Percentiles rank a stretch among this genome's conserved stretches.
Conservation (phyloP, 2,329 filamentous ascomycete species). For the Lecanoromycetidae sp. region DNA sequence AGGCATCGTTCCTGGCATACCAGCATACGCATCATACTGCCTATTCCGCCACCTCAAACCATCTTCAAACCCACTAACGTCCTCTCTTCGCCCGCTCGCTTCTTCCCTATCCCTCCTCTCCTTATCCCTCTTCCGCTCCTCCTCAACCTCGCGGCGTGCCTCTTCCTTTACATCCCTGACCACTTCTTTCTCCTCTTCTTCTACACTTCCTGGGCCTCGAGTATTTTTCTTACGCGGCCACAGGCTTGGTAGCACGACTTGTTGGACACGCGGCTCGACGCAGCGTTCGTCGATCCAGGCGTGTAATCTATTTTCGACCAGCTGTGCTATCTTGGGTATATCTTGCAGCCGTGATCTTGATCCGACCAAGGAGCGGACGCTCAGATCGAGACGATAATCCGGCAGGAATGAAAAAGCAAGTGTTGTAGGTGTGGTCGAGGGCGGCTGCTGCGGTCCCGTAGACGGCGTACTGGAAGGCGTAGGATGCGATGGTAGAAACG, state of each 20-base stretch:
- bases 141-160: conserved; percentile 22
- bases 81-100: conserved; percentile 18
- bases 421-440: conserved; percentile 58
- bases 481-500: conserved; percentile 61
- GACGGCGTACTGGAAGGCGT: conserved; percentile 25
- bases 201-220: conserved; percentile 25
- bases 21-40: conserved; percentile 25
- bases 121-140: conserved; percentile 21
- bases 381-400: conserved; percentile 54
- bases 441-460: conserved; percentile 20
- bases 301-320: conserved; percentile 52
- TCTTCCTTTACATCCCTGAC: conserved; percentile 36
- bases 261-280: conserved; percentile 53
- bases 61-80: conserved; percentile 17
- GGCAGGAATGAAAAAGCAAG: conserved; percentile 78
- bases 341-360: conserved; percentile 51
- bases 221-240: conserved; percentile 37
- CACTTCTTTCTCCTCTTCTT: conserved; percentile 32
- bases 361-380: conserved; percentile 52
- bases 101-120: conserved; percentile 12
- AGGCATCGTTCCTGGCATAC: conserved; percentile 22
- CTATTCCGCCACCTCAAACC: conserved; percentile 23
- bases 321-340: conserved; percentile 53
- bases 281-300: conserved; percentile 57
- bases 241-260: conserved; percentile 40